These are phyloP conservation scores for Tolypocladium album DNA, from an alignment of 2,329 filamentous ascomycete genomes.

Conservation along the genomic window DNA sequence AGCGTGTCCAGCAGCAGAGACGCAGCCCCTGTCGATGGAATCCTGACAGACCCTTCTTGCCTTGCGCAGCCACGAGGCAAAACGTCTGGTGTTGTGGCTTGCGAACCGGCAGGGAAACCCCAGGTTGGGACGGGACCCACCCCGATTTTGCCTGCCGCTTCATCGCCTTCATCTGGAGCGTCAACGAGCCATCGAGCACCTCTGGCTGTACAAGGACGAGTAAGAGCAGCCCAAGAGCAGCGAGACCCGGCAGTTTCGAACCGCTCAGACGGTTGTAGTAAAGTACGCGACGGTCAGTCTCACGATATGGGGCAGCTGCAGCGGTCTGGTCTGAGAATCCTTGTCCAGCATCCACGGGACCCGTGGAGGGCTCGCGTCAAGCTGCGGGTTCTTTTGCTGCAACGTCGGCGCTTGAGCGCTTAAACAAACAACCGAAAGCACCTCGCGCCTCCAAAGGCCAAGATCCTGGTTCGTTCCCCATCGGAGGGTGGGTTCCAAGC, in stretches of 20 bases:
- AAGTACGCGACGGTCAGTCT: neutral
- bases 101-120: neutral
- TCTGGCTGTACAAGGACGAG: no score
- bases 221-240: no score
- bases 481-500: neutral
- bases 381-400: neutral
- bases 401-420: neutral
- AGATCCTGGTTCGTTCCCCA: neutral
- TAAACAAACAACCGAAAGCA: neutral
- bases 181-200: no score
- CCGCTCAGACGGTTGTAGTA: no score
- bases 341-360: neutral
- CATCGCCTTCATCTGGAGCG: neutral
- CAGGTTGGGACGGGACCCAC: neutral
- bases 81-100: neutral
- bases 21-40: neutral
- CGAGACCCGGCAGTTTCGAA: neutral
- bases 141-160: neutral
- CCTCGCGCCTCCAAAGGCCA: neutral
- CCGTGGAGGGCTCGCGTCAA: neutral
- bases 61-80: neutral
- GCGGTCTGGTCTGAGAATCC: neutral
- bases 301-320: neutral
- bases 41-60: neutral
- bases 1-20: neutral